Conservation (phyloP, 2,329 filamentous ascomycete genomes). For the Aspergillus sp. region DNA sequence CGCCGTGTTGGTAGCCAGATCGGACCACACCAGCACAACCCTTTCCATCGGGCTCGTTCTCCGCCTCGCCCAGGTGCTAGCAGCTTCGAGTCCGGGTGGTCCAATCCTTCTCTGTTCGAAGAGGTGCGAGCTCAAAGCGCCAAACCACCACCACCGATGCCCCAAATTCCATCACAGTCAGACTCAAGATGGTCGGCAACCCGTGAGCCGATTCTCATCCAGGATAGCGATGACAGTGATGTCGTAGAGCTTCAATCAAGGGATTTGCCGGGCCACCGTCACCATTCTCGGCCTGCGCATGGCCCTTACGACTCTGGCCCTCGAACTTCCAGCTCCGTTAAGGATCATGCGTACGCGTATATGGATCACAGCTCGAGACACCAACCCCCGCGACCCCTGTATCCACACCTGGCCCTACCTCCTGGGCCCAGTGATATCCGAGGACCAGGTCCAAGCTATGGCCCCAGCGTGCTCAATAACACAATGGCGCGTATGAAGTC, state of each 20-base stretch:
- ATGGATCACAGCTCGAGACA: not conserved
- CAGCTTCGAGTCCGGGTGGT: not conserved
- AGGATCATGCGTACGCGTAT: not conserved
- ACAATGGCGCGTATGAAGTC: slow-evolving; percentile 20
- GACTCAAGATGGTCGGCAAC: not conserved
- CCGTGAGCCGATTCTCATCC: not conserved
- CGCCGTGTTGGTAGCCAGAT: not conserved
- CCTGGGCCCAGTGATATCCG: slow-evolving; percentile 6
- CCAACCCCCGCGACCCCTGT: not conserved
- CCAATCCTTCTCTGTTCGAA: not conserved
- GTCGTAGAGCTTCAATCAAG: slow-evolving; percentile 29
- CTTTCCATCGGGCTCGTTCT: too few species aligned
- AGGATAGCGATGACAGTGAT: slow-evolving; percentile 32
- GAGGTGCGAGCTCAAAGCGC: too few species aligned
- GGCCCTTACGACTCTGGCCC: not conserved
- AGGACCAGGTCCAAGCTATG: slow-evolving; percentile 9
- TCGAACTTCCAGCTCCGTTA: not conserved
- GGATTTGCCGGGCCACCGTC: slow-evolving; percentile 16
- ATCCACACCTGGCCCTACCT: not conserved
- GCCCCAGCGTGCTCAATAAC: slow-evolving; percentile 16
- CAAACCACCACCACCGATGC: not conserved
- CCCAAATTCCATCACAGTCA: not conserved
- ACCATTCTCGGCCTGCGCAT: not conserved
- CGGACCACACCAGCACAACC: too few species aligned
- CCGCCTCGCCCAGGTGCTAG: too few species aligned